phyloP scores from a whole-genome alignment of 2,329 filamentous ascomycete genomes.

The Mollisiaceae sp. region DNA sequence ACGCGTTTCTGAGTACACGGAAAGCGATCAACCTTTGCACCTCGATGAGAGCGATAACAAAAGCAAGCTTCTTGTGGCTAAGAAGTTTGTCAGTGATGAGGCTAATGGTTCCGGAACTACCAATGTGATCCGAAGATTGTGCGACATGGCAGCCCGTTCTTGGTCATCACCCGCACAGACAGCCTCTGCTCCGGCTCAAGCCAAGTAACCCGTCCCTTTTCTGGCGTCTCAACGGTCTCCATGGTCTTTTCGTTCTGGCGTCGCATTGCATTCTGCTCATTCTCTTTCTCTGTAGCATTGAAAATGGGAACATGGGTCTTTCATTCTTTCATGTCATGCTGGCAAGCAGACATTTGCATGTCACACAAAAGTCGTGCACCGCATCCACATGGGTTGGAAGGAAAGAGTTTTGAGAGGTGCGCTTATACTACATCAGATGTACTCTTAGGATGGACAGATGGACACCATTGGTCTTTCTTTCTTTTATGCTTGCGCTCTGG shows the following conservation, averaged over 20 bases:
- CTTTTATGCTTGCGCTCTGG: conserved; percentile 1
- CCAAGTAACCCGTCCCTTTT: conserved; percentile 13
- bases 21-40: conserved; percentile 60
- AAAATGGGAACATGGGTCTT: conserved; percentile 23
- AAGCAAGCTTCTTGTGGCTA: conserved; percentile 70
- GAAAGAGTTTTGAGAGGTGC: conserved; percentile 18
- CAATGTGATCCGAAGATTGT: conserved; percentile 73
- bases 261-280: conserved; percentile 33
- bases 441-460: conserved; percentile 20
- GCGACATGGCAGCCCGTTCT: conserved; percentile 65
- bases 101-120: conserved; percentile 72
- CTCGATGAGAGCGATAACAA: conserved; percentile 70
- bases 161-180: conserved; percentile 34
- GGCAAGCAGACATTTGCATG: conserved; percentile 10
- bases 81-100: conserved; percentile 71
- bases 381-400: conserved; percentile 16
- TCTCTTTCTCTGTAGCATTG: conserved; percentile 31
- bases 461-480: conserved; percentile 14
- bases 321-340: conserved; percentile 14
- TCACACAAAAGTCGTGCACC: conserved; percentile 13
- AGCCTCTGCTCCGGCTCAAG: conserved; percentile 17
- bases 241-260: conserved; percentile 23
- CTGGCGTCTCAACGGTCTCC: conserved; percentile 24
- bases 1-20: conserved; percentile 63
- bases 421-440: conserved; percentile 22